Base-by-base conservation (phyloP, 2,329 filamentous ascomycete genomes). In the Fusarium fracticaudum region DNA sequence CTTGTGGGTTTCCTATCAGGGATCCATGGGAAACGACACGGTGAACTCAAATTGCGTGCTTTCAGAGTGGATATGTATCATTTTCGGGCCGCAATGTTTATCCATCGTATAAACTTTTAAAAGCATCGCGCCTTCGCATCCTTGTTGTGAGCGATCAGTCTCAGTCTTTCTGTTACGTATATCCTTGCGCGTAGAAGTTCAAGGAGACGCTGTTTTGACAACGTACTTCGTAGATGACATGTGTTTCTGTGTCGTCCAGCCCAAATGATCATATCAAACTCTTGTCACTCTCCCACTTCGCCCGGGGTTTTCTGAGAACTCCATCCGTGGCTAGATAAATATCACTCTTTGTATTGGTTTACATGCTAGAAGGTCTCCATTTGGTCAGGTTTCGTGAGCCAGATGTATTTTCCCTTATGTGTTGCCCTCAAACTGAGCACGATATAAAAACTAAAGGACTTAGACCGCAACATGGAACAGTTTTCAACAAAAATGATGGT, bases 51-150 rank as follows among this genome's bases (percentile, higher is more conserved):
- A 74, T 74, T 69, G 64, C 72, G 72, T 74, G 72, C 71, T 74
- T 50, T 3, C 7, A 6, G 26, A 72, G 72, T 66, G 72, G 64
- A 43, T 38, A 35, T 43, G 17, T 12, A 17, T 17, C 8, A 13
- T 22, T 40, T 54, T 72, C 55, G 70, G 48, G n/a, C 69, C 69
- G 59, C 5, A n/a, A 31, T 13, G 9, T 37, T 51, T 57, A 47
- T 20, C 71, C 71, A 62, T 64, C 35, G 22, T 57, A 74, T 74
- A 69, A 60, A 33, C 67, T 72, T 74, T 74, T 71, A 14, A 2
- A 22, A 18, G 24, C n/a, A 74, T 74, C 45, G 53, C 71, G 72
- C 64, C 47, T 68, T 67, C 29, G 33, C 6, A 64, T 41, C 71
- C 67, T 41, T 51, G 60, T 18, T 51, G 18, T 35, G n/a, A 35